A percentile compares a stretch with the other conserved stretches of the same genome.
phyloP scores from a whole-genome alignment of 2,329 filamentous ascomycete genomes.

The Colletotrichum salicis region DNA sequence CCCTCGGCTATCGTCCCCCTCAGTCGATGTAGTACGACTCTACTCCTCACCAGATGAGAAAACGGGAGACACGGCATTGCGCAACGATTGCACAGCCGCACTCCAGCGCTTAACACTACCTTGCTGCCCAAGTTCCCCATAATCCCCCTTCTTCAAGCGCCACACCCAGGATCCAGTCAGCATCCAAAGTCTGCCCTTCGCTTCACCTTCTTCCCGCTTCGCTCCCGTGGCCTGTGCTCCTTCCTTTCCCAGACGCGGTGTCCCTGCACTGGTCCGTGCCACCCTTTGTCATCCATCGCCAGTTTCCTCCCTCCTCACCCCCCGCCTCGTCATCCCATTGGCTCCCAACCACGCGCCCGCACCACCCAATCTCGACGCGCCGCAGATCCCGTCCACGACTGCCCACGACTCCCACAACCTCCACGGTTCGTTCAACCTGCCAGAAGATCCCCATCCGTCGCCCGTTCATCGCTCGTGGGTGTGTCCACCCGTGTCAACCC shows the following conservation, averaged over 20 bases:
- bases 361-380: constrained; percentile 36
- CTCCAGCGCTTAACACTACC: constrained; percentile 21
- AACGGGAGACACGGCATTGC: not conserved
- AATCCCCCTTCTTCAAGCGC: constrained; percentile 7
- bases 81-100: constrained; percentile 30
- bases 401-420: no score
- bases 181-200: not conserved
- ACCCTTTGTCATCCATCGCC: not conserved
- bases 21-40: not conserved
- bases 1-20: constrained; percentile 1
- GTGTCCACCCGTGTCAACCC: not conserved
- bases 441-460: not conserved
- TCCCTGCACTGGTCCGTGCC: not conserved
- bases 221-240: not conserved
- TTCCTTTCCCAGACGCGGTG: not conserved
- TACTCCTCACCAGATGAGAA: not conserved
- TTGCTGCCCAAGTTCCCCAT: not conserved
- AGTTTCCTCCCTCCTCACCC: not conserved
- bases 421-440: not conserved
- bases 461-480: not conserved
- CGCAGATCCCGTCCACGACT: constrained; percentile 1
- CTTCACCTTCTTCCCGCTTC: not conserved
- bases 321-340: constrained; percentile 15
- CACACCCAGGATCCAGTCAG: constrained; percentile 10
- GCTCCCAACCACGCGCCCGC: constrained; percentile 8